phyloP scores from a whole-genome alignment of 2,329 filamentous ascomycete genomes.

The Neoascochyta sp. region DNA sequence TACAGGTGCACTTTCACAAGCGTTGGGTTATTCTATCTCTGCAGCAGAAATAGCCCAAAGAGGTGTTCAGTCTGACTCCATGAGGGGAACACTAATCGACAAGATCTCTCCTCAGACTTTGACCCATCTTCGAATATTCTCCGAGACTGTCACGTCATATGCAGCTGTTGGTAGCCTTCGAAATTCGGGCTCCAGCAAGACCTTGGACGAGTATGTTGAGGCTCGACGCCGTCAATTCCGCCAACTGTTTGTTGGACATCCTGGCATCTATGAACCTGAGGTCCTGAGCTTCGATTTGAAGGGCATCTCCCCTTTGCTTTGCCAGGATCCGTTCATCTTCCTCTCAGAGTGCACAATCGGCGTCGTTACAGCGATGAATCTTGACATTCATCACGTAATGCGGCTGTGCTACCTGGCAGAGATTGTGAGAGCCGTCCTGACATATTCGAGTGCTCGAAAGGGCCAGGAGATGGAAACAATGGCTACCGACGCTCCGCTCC shows the following conservation, averaged over 20 bases:
- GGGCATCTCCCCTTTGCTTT: constrained; percentile 54
- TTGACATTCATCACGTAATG: constrained; percentile 75
- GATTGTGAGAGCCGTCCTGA: constrained; percentile 73
- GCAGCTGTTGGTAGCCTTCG: constrained; percentile 70
- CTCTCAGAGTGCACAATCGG: constrained; percentile 74
- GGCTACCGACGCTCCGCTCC: constrained; percentile 3
- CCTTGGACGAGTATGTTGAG: constrained; percentile 65
- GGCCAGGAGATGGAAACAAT: constrained; percentile 6
- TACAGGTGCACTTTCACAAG: constrained; percentile 58
- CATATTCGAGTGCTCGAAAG: constrained; percentile 40
- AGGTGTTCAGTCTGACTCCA: constrained; percentile 67
- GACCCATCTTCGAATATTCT: constrained; percentile 81
- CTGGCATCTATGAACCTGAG: constrained; percentile 38
- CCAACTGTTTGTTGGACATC: constrained; percentile 65
- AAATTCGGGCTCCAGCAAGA: constrained; percentile 56
- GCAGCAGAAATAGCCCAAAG: constrained; percentile 89
- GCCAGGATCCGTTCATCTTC: constrained; percentile 73
- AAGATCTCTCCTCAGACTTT: constrained; percentile 79
- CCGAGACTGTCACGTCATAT: constrained; percentile 85
- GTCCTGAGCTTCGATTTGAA: constrained; percentile 44
- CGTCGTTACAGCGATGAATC: constrained; percentile 61
- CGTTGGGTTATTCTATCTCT: constrained; percentile 80
- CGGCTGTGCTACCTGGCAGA: constrained; percentile 87
- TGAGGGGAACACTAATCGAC: constrained; percentile 70
- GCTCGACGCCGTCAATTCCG: constrained; percentile 67